A percentile compares a stretch with the other conserved stretches of the same genome.
Evolutionary conservation across 202 grass and related monocot genomes (phyloP).

Genomic region (Thinopyrum obtusiflorum): DNA sequence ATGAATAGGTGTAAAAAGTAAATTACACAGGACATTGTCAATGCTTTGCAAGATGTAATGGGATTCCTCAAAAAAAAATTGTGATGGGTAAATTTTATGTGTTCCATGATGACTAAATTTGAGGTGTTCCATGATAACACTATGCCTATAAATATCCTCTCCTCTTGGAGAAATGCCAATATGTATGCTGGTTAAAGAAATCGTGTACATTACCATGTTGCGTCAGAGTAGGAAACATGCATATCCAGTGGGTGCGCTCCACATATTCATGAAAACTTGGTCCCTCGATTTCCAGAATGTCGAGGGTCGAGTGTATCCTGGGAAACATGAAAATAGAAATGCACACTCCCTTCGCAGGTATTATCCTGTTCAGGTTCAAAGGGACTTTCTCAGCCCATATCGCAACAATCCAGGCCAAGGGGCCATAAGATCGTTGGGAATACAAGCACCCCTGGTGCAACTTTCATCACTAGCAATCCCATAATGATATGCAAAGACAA

Average conservation of each 20-base stretch:
- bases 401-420: constrained; percentile 43
- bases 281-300: constrained; percentile 32
- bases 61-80: too few relatives aligned
- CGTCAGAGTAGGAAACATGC: constrained; percentile 23
- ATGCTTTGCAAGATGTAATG: not conserved
- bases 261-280: not conserved
- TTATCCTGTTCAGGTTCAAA: constrained; percentile 99
- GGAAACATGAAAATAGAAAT: constrained; percentile 64
- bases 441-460: constrained; percentile 96
- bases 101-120: not conserved
- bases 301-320: constrained; percentile 43
- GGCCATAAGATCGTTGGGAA: constrained; percentile 51
- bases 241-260: constrained; percentile 17
- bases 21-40: not conserved
- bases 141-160: not conserved
- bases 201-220: constrained; percentile 31
- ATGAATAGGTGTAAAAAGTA: constrained; percentile 10
- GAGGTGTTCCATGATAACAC: not conserved
- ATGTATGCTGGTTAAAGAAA: constrained; percentile 17
- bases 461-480: constrained; percentile 72
- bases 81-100: not conserved
- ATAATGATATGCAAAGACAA: constrained; percentile 29
- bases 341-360: constrained; percentile 99
- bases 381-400: constrained; percentile 99
- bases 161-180: not conserved